These are phyloP conservation scores for Pseudogymnoascus sp. DNA, from an alignment of 2,329 filamentous ascomycete genomes.

Conservation along the genomic window DNA sequence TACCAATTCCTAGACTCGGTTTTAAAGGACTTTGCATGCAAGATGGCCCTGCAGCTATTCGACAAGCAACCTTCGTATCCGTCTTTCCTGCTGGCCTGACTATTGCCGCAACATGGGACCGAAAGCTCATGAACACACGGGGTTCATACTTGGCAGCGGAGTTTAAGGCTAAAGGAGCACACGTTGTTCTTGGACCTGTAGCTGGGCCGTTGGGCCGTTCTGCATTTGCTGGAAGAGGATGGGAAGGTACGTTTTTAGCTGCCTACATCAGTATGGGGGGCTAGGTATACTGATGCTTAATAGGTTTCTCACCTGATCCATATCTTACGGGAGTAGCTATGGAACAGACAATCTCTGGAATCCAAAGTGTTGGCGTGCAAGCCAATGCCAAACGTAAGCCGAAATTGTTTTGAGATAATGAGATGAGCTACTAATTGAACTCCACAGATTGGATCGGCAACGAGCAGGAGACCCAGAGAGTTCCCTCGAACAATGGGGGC, in stretches of 20 bases:
- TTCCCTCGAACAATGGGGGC: slow-evolving; percentile 17
- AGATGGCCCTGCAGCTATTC: slow-evolving; percentile 60
- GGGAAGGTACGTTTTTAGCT: slow-evolving; percentile 19
- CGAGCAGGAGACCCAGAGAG: slow-evolving; percentile 44
- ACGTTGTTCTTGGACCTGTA: slow-evolving; percentile 54
- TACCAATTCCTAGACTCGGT: slow-evolving; percentile 45
- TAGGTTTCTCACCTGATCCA: slow-evolving; percentile 25
- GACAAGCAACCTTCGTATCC: slow-evolving; percentile 56
- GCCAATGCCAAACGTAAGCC: slow-evolving; percentile 27
- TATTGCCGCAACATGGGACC: slow-evolving; percentile 63
- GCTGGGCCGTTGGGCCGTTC: slow-evolving; percentile 40
- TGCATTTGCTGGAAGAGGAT: slow-evolving; percentile 38
- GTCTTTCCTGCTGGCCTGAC: slow-evolving; percentile 65
- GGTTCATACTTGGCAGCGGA: slow-evolving; percentile 48
- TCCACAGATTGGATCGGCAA: slow-evolving; percentile 37
- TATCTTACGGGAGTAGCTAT: slow-evolving; percentile 28
- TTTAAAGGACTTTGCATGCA: slow-evolving; percentile 58
- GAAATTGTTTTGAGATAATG: no score
- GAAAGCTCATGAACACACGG: slow-evolving; percentile 46
- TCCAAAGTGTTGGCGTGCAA: slow-evolving; percentile 30
- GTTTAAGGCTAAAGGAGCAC: slow-evolving; percentile 66
- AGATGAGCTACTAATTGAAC: slow-evolving; percentile 6
- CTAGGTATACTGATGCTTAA: not conserved
- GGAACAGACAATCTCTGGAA: slow-evolving; percentile 28
- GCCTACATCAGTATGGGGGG: not conserved